phyloP scores from a whole-genome alignment of 257 asterid genomes.

The Gynochthodes officinalis region DNA sequence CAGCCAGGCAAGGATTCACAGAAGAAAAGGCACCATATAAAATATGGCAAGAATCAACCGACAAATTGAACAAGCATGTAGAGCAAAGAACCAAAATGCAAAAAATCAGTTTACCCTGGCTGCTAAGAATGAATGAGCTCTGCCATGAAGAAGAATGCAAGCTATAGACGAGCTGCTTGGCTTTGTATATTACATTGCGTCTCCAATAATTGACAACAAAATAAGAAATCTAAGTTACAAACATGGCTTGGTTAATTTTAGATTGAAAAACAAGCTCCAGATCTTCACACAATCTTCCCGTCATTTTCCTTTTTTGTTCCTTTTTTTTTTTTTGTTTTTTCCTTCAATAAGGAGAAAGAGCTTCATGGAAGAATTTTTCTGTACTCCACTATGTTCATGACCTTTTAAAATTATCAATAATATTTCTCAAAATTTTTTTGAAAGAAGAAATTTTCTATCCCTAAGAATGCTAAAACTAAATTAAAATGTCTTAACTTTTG shows the following conservation, averaged over 20 bases:
- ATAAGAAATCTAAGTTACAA: neutral
- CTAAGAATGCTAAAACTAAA: neutral
- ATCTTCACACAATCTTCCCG: neutral
- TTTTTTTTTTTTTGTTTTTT: neutral
- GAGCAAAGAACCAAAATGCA: neutral
- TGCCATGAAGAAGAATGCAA: neutral
- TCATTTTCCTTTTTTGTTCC: no score
- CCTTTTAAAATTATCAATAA: neutral
- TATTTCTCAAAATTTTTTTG: neutral
- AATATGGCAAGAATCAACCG: neutral
- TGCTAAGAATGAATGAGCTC: neutral
- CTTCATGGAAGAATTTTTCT: neutral
- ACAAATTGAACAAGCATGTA: neutral
- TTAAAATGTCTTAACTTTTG: neutral
- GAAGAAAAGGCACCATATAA: neutral
- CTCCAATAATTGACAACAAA: neutral
- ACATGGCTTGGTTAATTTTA: neutral
- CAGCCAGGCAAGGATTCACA: neutral
- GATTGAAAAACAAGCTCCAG: neutral
- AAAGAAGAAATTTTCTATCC: neutral
- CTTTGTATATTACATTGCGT: neutral
- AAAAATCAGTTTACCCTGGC: neutral
- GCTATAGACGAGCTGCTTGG: neutral
- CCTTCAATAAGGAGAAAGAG: neutral
- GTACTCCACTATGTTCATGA: neutral